Conservation (phyloP, 768 basidiomycete species). For the Leucocoprinus sp. region DNA sequence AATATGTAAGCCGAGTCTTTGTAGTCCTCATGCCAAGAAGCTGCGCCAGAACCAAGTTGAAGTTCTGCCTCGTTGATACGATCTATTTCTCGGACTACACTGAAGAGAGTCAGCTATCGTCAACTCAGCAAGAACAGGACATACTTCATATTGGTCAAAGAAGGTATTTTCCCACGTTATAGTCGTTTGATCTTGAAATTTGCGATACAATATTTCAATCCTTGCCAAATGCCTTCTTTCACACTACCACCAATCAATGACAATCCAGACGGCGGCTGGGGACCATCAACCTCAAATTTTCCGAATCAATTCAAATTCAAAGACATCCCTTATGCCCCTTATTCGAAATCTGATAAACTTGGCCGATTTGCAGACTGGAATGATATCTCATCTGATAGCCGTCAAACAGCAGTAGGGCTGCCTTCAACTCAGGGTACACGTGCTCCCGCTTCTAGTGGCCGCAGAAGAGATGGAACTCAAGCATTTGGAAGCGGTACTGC, state of each 20-base stretch:
- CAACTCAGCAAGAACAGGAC: slow-evolving; percentile 19
- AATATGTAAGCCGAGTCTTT: slow-evolving; percentile 97
- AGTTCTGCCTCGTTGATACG: slow-evolving; percentile 90
- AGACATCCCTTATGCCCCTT: slow-evolving; percentile 97
- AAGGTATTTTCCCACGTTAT: slow-evolving; percentile 30
- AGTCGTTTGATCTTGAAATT: slow-evolving; percentile 20
- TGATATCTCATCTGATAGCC: slow-evolving; percentile 59
- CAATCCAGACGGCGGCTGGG: slow-evolving; percentile 92
- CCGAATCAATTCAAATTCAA: slow-evolving; percentile 95
- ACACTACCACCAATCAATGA: slow-evolving; percentile 82
- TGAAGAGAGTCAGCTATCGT: slow-evolving; percentile 24
- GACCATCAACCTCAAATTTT: slow-evolving; percentile 71
- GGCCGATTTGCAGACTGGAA: slow-evolving; percentile 98
- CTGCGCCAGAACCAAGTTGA: slow-evolving; percentile 59
- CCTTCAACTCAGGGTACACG: slow-evolving; percentile 41
- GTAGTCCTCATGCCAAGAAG: slow-evolving; percentile 96
- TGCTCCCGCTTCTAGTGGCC: slow-evolving; percentile 40
- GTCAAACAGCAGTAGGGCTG: slow-evolving; percentile 45
- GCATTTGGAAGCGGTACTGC: slow-evolving; percentile 88
- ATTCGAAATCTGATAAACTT: slow-evolving; percentile 97
- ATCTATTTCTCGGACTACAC: slow-evolving; percentile 89
- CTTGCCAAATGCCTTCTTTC: slow-evolving; percentile 62
- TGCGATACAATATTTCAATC: slow-evolving; percentile 12
- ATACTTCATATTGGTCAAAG: slow-evolving; percentile 56
- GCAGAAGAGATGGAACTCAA: slow-evolving; percentile 69